Conservation (phyloP, 495 filamentous ascomycete species). For the Annulohypoxylon bovei region DNA sequence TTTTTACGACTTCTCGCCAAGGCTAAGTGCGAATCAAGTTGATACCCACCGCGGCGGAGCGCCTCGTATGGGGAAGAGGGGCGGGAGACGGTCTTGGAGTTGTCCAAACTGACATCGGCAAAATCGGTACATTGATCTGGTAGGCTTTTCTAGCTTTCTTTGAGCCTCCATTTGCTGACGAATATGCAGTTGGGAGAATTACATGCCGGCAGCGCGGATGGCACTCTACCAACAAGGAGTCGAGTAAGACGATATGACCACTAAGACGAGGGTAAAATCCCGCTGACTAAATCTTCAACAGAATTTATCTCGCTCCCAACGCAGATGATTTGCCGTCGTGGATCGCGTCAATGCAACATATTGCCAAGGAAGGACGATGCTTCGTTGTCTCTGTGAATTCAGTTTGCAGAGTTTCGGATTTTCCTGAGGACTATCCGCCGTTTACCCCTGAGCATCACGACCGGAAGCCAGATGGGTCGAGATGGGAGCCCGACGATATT, state of each 20-base stretch:
- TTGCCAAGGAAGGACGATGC: conserved; percentile 56
- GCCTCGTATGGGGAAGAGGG: conserved; percentile 55
- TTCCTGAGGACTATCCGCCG: conserved; percentile 54
- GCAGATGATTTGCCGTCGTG: conserved; percentile 54
- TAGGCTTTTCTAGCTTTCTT: conserved; percentile 21
- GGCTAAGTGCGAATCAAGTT: conserved; percentile 42
- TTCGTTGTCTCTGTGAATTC: conserved; percentile 56
- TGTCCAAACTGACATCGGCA: conserved; percentile 53
- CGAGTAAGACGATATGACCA: conserved; percentile 44
- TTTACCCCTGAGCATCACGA: conserved; percentile 52
- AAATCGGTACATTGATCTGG: conserved; percentile 57
- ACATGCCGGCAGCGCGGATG: conserved; percentile 56
- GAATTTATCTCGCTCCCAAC: conserved; percentile 55
- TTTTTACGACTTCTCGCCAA: not conserved
- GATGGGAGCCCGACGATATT: conserved; percentile 50
- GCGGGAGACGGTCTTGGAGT: conserved; percentile 54
- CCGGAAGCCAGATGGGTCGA: conserved; percentile 49
- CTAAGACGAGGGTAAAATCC: not conserved
- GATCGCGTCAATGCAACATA: conserved; percentile 57
- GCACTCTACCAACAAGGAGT: conserved; percentile 55
- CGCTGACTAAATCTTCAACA: conserved; percentile 23
- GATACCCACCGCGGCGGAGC: conserved; percentile 53
- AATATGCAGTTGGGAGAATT: conserved; percentile 54
- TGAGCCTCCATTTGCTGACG: not conserved
- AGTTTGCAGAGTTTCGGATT: conserved; percentile 54